Conservation (phyloP, 371 early-diverging fungal species). For the Mucor mucedo region DNA sequence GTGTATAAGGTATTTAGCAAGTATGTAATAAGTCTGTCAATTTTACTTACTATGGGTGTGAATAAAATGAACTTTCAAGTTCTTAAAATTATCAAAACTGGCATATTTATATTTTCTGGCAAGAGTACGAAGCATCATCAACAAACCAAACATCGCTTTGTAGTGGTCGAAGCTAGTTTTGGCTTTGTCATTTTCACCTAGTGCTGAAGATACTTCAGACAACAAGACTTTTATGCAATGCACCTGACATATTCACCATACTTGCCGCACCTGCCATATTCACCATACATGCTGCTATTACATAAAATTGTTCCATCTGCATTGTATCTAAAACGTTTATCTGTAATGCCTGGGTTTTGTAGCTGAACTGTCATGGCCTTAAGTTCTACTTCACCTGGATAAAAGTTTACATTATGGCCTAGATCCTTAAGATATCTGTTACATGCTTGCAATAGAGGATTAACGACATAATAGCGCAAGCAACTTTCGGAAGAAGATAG, state of each 20-base stretch:
- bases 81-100: slow-evolving; percentile 20
- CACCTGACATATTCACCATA: too few species aligned
- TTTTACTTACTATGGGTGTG: too few species aligned
- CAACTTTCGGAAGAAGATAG: too few species aligned
- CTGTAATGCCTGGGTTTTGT: slow-evolving; percentile 13
- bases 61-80: slow-evolving; percentile 18
- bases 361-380: slow-evolving; percentile 9
- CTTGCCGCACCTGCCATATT: too few species aligned
- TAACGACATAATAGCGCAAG: too few species aligned
- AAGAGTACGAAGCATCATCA: slow-evolving; percentile 18
- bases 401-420: not conserved
- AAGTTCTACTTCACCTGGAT: slow-evolving; percentile 9
- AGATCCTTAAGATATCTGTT: not conserved
- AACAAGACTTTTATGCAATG: too few species aligned
- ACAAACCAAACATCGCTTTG: slow-evolving; percentile 23
- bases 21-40: slow-evolving; percentile 9
- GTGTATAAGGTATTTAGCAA: slow-evolving; percentile 10
- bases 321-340: slow-evolving; percentile 9
- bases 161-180: slow-evolving; percentile 23
- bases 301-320: slow-evolving; percentile 9
- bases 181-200: slow-evolving; percentile 13
- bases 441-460: too few species aligned
- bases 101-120: slow-evolving; percentile 15
- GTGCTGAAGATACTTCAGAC: slow-evolving; percentile 24
- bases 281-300: too few species aligned